Evolutionary conservation across 345 rosid genomes (phyloP).

Genomic region (Raphanus raphanistrum): DNA sequence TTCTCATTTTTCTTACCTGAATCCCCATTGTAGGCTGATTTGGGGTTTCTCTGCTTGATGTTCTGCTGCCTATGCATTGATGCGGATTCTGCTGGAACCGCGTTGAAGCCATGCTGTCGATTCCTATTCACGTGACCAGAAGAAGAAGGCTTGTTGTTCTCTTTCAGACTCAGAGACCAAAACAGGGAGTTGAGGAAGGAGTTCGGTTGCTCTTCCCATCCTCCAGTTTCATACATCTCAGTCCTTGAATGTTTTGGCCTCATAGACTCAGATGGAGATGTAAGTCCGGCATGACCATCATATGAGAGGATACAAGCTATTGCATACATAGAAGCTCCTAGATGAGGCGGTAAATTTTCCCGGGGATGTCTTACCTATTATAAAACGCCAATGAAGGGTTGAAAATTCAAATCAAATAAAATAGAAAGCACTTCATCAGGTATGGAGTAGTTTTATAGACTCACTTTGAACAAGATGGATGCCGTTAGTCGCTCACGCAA

Average conservation of each 20-base stretch:
- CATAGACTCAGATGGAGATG: conserved; percentile 42
- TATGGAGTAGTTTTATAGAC: conserved; percentile 7
- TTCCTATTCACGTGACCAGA: conserved; percentile 14
- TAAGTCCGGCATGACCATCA: conserved; percentile 60
- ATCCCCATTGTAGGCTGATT: conserved; percentile 5
- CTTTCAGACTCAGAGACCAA: conserved; percentile 41
- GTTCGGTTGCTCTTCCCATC: conserved; percentile 32
- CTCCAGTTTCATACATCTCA: conserved; percentile 41
- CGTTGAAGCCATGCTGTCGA: not conserved
- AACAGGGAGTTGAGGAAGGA: conserved; percentile 37
- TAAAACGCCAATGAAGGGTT: conserved; percentile 16
- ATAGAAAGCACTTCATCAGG: not conserved
- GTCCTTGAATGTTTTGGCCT: conserved; percentile 47
- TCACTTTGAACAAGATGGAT: conserved; percentile 73
- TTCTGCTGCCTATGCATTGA: conserved; percentile 9
- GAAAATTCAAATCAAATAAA: not conserved
- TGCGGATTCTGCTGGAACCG: conserved; percentile 18
- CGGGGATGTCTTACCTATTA: conserved; percentile 71
- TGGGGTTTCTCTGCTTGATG: conserved; percentile 19
- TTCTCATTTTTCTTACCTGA: conserved; percentile 25
- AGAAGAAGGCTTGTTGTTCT: conserved; percentile 32
- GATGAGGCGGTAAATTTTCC: conserved; percentile 58
- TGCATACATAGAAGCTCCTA: conserved; percentile 64
- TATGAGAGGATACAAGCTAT: conserved; percentile 57
- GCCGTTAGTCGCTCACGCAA: conserved; percentile 74